A percentile compares a stretch with the other conserved stretches of the same genome.
These are phyloP conservation scores for Phialemoniopsis sp. DNA, from an alignment of 2,329 filamentous ascomycete genomes.

Conservation along the genomic window DNA sequence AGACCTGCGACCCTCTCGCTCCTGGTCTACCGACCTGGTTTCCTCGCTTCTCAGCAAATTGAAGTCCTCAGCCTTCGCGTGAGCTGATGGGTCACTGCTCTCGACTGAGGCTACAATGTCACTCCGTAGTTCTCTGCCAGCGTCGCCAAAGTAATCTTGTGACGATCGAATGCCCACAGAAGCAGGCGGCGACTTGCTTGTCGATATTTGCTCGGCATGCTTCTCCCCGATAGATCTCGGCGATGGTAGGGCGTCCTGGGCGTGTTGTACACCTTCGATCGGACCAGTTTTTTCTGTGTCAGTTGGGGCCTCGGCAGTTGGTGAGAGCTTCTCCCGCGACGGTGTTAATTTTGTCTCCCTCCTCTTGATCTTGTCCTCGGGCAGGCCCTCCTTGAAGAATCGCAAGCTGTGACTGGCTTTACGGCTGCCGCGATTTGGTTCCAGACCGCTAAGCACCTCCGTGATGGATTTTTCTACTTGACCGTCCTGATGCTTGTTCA, in stretches of 20 bases:
- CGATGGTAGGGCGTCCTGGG: too few species aligned
- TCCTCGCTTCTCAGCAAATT: slow-evolving; percentile 2
- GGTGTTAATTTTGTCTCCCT: slow-evolving; percentile 36
- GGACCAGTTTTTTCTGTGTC: too few species aligned
- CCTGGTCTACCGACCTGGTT: slow-evolving; percentile 1
- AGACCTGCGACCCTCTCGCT: slow-evolving; percentile 24
- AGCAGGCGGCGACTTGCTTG: slow-evolving; percentile 1
- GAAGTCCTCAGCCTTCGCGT: not conserved
- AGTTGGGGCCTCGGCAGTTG: too few species aligned
- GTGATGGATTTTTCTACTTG: slow-evolving; percentile 63
- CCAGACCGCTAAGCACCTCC: slow-evolving; percentile 56
- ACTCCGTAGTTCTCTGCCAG: too few species aligned
- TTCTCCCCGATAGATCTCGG: too few species aligned
- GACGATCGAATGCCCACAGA: not conserved
- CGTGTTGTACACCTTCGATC: too few species aligned
- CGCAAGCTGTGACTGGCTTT: slow-evolving; percentile 65
- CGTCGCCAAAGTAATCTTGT: slow-evolving; percentile 3
- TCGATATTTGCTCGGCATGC: not conserved
- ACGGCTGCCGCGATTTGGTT: slow-evolving; percentile 60
- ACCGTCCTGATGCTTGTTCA: slow-evolving; percentile 44
- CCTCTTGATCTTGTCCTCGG: slow-evolving; percentile 52
- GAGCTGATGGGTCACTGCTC: too few species aligned
- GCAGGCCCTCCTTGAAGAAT: slow-evolving; percentile 63
- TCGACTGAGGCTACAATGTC: too few species aligned
- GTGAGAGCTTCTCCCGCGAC: slow-evolving; percentile 32